A percentile compares a stretch with the other conserved stretches of the same genome.
phyloP scores from a whole-genome alignment of 192 early-diverging fungal genomes.

The Gaertneriomyces sp. region DNA sequence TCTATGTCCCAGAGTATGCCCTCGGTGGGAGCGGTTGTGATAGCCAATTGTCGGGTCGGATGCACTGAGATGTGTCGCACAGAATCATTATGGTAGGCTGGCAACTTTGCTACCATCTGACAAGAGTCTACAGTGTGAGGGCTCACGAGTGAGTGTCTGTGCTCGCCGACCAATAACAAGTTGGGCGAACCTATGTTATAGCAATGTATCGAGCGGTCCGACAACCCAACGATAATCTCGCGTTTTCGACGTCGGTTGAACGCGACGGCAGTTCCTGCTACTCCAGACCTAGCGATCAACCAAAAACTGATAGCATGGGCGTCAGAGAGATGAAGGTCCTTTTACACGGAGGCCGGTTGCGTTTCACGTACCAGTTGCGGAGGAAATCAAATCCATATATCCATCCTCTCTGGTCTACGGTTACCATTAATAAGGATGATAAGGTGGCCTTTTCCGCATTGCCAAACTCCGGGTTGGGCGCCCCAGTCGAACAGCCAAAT shows the following conservation, averaged over 20 bases:
- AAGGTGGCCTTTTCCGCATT: no score
- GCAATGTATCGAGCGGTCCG: conserved; percentile 47
- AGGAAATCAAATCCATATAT: conserved; percentile 44
- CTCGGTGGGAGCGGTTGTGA: conserved; percentile 35
- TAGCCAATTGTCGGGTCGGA: conserved; percentile 35
- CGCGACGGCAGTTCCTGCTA: conserved; percentile 39
- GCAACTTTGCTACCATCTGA: conserved; percentile 45
- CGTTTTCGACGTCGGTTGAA: conserved; percentile 43
- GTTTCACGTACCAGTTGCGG: conserved; percentile 40
- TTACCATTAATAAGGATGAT: conserved; percentile 10
- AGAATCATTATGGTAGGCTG: conserved; percentile 33
- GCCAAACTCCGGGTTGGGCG: no score
- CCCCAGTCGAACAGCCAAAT: no score
- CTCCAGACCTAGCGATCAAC: conserved; percentile 42
- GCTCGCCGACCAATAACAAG: no score
- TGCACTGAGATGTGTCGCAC: conserved; percentile 38
- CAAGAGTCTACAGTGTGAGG: conserved; percentile 32
- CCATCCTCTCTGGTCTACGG: conserved; percentile 48
- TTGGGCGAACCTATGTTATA: conserved; percentile 49
- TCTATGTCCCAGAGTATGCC: conserved; percentile 54
- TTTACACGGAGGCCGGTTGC: background rate
- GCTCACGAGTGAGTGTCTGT: background rate
- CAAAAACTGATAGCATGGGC: conserved; percentile 33
- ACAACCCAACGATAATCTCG: conserved; percentile 46
- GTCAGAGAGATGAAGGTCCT: background rate